These are phyloP conservation scores for Neoarthrinium moseri DNA, from an alignment of 2,329 filamentous ascomycete species.

Conservation along the genomic window DNA sequence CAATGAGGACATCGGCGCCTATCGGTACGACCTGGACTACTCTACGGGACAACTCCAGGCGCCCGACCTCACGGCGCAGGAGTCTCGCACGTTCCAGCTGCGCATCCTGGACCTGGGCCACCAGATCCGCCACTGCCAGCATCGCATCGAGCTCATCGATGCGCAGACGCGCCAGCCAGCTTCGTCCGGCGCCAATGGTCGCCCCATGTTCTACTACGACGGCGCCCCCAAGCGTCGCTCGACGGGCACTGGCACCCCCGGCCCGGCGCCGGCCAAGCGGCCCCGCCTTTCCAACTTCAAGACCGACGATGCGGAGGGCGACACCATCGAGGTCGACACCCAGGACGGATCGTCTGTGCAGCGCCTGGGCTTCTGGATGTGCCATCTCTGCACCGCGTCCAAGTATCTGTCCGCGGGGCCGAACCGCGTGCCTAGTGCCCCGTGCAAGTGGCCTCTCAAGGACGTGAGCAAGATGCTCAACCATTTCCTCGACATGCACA, in stretches of 20 bases:
- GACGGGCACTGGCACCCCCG: not conserved
- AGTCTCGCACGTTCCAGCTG: slow-evolving; percentile 39
- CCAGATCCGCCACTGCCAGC: slow-evolving; percentile 40
- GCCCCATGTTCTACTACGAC: slow-evolving; percentile 11
- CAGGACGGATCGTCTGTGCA: slow-evolving; percentile 25
- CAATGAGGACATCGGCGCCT: slow-evolving; percentile 40
- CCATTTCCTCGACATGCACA: slow-evolving; percentile 45
- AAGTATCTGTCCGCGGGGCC: slow-evolving; percentile 40
- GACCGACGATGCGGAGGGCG: slow-evolving; percentile 13
- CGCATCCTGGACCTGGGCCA: slow-evolving; percentile 42
- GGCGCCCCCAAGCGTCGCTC: slow-evolving; percentile 3
- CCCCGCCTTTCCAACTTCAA: slow-evolving; percentile 8
- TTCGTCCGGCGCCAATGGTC: slow-evolving; percentile 11
- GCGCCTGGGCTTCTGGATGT: slow-evolving; percentile 46
- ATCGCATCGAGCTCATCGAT: slow-evolving; percentile 38
- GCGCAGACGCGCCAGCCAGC: slow-evolving; percentile 20
- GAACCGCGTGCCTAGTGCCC: slow-evolving; percentile 39
- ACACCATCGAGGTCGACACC: slow-evolving; percentile 13
- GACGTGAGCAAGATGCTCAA: slow-evolving; percentile 46
- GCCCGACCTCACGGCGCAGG: slow-evolving; percentile 32
- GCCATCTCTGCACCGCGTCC: slow-evolving; percentile 39
- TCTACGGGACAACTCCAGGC: slow-evolving; percentile 32
- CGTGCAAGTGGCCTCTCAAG: slow-evolving; percentile 46
- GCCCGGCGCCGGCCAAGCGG: slow-evolving; percentile 1
- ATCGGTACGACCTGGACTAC: slow-evolving; percentile 41